Base-by-base conservation (phyloP, 768 basidiomycete species). In the Podaxis pistillaris region DNA sequence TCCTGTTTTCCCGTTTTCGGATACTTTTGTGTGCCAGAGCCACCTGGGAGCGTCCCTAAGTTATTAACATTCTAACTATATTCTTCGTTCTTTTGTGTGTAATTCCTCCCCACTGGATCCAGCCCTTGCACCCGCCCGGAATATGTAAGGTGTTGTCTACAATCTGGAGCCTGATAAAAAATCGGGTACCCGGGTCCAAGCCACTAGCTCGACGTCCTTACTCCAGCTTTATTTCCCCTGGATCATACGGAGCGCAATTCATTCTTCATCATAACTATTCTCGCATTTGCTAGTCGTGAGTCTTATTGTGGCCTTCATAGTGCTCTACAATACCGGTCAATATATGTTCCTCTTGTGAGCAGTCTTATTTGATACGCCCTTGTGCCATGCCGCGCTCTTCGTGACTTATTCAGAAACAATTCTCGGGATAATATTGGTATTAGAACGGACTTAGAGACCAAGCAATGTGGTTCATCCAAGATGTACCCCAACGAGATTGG, bases 261-360 rank as follows among this genome's bases (percentile, higher is more conserved):
- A 26, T 56, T 51, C 3, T 24, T 59, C 30, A 60, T 63, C 5
- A 40, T 65, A 33, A 30, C 33, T 9, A 33, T 9, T 33, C 33
- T 33, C 33, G 33, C 9, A 33, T 33, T 33, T 33, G 33, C 33
- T 33, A 33, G 1, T 33, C 2, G 8, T 33, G 11, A 9, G 24
- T 24, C 22, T 57, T 22, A 9, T 55, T 26, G 46, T 60, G 19
- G 54, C 60, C 7, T 67, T 68, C 66, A 38, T 69, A 65, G 70
- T 58, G 55, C 3, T 65, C 65, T 36, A 67, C 67, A 1, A 64
- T 67, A 28, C n/a, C 65, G 4, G 53, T 66, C 11, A 69, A 67
- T 40, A 12, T 69, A 7, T 69, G 66, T 51, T 63, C 67, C 33
- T 69, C 68, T n/a, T 60, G 68, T 67, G 56, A 62, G 67, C 62